Conservation (phyloP, 768 basidiomycete genomes). For the Tremella mesenterica region DNA sequence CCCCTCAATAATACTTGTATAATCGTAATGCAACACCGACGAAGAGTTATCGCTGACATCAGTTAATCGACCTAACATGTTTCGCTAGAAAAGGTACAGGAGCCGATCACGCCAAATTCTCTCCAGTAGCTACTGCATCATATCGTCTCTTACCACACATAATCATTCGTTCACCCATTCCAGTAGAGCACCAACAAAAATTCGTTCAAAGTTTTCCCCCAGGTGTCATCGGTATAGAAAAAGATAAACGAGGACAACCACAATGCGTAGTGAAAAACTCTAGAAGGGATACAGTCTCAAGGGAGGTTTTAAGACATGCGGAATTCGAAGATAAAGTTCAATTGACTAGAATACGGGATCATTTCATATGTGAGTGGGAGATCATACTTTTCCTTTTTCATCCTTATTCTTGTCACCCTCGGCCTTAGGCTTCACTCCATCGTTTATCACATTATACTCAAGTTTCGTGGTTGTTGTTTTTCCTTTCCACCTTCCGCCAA, state of each 20-base stretch:
- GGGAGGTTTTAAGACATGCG: slow-evolving; percentile 83
- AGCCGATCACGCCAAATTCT: slow-evolving; percentile 93
- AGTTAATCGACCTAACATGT: slow-evolving; percentile 68
- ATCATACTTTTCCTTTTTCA: not conserved
- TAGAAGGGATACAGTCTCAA: slow-evolving; percentile 76
- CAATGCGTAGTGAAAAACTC: slow-evolving; percentile 54
- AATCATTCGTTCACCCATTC: slow-evolving; percentile 62
- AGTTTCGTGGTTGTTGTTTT: too few species aligned
- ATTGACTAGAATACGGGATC: slow-evolving; percentile 76
- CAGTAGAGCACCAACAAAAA: slow-evolving; percentile 64
- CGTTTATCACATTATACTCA: too few species aligned
- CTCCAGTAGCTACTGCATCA: slow-evolving; percentile 90
- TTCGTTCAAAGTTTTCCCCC: slow-evolving; percentile 83
- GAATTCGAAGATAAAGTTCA: slow-evolving; percentile 80
- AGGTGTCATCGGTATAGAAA: slow-evolving; percentile 45
- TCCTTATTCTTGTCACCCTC: not conserved
- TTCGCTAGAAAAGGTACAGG: slow-evolving; percentile 69
- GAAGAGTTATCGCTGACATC: too few species aligned
- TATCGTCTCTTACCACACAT: slow-evolving; percentile 87
- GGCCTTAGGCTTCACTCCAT: not conserved
- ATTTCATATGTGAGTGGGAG: slow-evolving; percentile 70
- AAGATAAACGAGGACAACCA: slow-evolving; percentile 46
- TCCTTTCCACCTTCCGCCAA: too few species aligned
- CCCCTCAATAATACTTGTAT: too few species aligned
- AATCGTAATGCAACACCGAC: too few species aligned